These are phyloP conservation scores for Chaetomium sp. DNA, from an alignment of 2,329 filamentous ascomycete genomes.

Conservation along the genomic window DNA sequence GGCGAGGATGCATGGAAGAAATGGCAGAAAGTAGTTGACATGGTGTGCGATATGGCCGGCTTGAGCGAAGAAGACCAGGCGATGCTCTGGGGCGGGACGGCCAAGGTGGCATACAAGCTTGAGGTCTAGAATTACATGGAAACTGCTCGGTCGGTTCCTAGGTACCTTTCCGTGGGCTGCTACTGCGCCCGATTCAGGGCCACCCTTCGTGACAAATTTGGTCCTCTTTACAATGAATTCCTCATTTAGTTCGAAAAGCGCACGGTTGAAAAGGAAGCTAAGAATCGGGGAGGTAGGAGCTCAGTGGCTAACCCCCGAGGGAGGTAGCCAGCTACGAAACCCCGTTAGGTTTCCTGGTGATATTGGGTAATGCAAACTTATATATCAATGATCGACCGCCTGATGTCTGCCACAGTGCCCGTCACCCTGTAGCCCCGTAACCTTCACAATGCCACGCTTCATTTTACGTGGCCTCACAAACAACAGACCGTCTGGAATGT, in stretches of 20 bases:
- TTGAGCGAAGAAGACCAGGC: constrained; percentile 63
- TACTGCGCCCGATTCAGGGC: not conserved
- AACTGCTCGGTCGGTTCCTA: not conserved
- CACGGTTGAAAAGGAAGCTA: not conserved
- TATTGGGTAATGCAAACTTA: not conserved
- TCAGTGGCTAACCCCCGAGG: constrained; percentile 6
- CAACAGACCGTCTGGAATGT: not conserved
- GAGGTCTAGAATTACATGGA: constrained; percentile 20
- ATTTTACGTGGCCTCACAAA: not conserved
- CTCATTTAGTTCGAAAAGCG: not conserved
- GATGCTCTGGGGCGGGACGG: constrained; percentile 73
- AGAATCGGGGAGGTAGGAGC: not conserved
- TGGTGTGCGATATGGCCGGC: constrained; percentile 64
- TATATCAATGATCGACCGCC: constrained; percentile 1
- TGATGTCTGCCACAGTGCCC: not conserved
- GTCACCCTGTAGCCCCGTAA: not conserved
- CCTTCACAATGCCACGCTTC: not conserved
- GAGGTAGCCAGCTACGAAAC: constrained; percentile 13
- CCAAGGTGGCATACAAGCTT: constrained; percentile 68
- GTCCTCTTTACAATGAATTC: not conserved
- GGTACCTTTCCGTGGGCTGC: not conserved
- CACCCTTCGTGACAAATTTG: not conserved
- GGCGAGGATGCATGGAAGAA: constrained; percentile 64
- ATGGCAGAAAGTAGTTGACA: constrained; percentile 73
- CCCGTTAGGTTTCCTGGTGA: constrained; percentile 8